Evolutionary conservation across 2,329 filamentous ascomycete genomes (phyloP), one percentile per base, ranked within the genome.

Genomic region (Fusarium begoniae): DNA sequence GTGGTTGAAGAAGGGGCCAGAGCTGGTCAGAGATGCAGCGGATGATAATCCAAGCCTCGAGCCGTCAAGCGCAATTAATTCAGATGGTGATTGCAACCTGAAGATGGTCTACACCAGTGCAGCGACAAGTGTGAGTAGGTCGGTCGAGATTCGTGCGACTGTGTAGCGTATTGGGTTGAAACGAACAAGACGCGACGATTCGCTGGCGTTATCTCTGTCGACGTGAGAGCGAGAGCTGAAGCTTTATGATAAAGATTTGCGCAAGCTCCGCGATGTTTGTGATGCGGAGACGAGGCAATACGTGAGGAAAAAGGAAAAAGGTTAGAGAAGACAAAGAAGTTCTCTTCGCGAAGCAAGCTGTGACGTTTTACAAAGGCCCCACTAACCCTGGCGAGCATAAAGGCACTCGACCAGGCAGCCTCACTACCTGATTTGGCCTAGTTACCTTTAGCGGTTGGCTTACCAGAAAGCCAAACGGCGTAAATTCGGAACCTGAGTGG

Each of bases 331-430:
- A 67, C 63, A 72, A 73, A 74, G 69, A 72, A 69, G 58, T 74
- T 72, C 66, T 73, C 51, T 71, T 53, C 37, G 58, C 50, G 50
- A 58, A 53, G 58, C 38, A 56, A 59, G 69, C 55, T 71, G 74
- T 77, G 75, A 78, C 75, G 75, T 78, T 70, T 76, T 77, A 63
- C 58, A 32, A 32, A 68, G 43, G 76, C 74, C 75, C 76, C 76
- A 78, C 75, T 56, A 58, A 56, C 63, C 63, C 61, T 50, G 68
- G 35, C 32, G 51, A 63, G 61, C 75, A 66, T 63, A 57, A 59
- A 76, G 70, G 63, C 55, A 55, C 35, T n/a, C 51, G 35, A 68
- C 32, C 69, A 72, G 64, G 67, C 73, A 74, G 71, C 66, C 55
- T 68, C 51, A 40, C n/a, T 54, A 14, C 61, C 72, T 24, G 50